Evolutionary conservation across 1,284 basidiomycete species (phyloP).

Genomic region (Chalciporus sp.): DNA sequence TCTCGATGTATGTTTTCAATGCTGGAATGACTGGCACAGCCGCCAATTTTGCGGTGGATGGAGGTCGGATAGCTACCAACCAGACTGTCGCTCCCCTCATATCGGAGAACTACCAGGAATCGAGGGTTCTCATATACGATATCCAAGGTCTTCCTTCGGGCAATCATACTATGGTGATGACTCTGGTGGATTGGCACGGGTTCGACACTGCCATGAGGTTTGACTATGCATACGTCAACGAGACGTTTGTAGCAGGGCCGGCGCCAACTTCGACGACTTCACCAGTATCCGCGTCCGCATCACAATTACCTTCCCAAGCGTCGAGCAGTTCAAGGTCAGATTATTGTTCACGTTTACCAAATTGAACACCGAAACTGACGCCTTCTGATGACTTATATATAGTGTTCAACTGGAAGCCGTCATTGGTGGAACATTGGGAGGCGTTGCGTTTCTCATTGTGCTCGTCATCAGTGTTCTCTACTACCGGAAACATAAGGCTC

Average conservation of each 20-base stretch:
- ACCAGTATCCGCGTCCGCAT: too few species aligned
- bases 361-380: slow-evolving; percentile 8
- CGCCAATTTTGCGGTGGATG: slow-evolving; percentile 26
- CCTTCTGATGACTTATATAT: background rate
- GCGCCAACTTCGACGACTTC: slow-evolving; percentile 7
- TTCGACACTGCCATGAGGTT: slow-evolving; percentile 28
- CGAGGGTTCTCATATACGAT: slow-evolving; percentile 23
- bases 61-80: slow-evolving; percentile 1
- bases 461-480: slow-evolving; percentile 10
- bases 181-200: slow-evolving; percentile 25
- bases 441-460: slow-evolving; percentile 2
- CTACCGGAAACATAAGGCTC: slow-evolving; percentile 8
- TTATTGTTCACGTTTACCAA: background rate
- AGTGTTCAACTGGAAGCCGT: slow-evolving; percentile 19
- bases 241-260: slow-evolving; percentile 17
- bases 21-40: slow-evolving; percentile 24
- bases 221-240: slow-evolving; percentile 29
- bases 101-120: slow-evolving; percentile 18
- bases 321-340: slow-evolving; percentile 6
- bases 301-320: slow-evolving; percentile 6
- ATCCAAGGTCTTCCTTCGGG: slow-evolving; percentile 19
- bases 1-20: slow-evolving; percentile 29
- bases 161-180: slow-evolving; percentile 27
- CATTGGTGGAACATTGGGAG: slow-evolving; percentile 22
- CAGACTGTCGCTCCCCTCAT: slow-evolving; percentile 11